phyloP scores from a whole-genome alignment of 352 stramenopile species.

The Phytophthora ohioensis region DNA sequence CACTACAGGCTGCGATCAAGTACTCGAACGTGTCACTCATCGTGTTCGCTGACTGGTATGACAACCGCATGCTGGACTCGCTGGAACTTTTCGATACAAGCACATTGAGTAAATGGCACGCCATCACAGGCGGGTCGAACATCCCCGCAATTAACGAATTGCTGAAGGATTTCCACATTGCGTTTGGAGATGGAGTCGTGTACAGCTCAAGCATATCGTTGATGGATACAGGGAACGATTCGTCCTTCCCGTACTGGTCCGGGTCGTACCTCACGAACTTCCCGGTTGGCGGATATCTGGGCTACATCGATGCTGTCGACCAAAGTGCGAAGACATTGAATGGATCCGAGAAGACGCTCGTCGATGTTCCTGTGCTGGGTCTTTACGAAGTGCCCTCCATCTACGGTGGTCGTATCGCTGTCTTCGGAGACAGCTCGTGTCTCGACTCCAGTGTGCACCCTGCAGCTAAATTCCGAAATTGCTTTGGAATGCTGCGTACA shows the following conservation, averaged over 20 bases:
- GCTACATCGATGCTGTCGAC: constrained; percentile 62
- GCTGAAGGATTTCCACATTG: constrained; percentile 71
- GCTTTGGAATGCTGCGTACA: constrained; percentile 68
- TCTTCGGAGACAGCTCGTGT: constrained; percentile 81
- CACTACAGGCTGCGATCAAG: constrained; percentile 65
- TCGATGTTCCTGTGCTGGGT: constrained; percentile 64
- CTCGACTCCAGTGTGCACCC: constrained; percentile 70
- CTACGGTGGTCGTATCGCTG: constrained; percentile 73
- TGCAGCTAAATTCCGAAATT: constrained; percentile 53
- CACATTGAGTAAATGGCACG: constrained; percentile 81
- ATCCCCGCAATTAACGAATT: constrained; percentile 78
- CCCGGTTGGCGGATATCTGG: constrained; percentile 69
- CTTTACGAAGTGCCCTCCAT: constrained; percentile 70
- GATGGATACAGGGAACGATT: constrained; percentile 39
- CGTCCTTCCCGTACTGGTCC: constrained; percentile 68
- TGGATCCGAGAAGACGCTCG: constrained; percentile 42
- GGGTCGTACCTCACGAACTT: constrained; percentile 75
- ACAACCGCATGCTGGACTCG: constrained; percentile 60
- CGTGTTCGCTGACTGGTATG: constrained; percentile 87
- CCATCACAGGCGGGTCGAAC: constrained; percentile 83
- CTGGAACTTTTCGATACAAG: constrained; percentile 87
- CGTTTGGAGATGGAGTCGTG: constrained; percentile 65
- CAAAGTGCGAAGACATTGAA: constrained; percentile 65
- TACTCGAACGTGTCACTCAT: constrained; percentile 77
- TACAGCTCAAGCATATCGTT: constrained; percentile 61